These are phyloP conservation scores for Lichtheimia ornata DNA, from an alignment of 371 early-diverging fungal species.

Conservation along the genomic window DNA sequence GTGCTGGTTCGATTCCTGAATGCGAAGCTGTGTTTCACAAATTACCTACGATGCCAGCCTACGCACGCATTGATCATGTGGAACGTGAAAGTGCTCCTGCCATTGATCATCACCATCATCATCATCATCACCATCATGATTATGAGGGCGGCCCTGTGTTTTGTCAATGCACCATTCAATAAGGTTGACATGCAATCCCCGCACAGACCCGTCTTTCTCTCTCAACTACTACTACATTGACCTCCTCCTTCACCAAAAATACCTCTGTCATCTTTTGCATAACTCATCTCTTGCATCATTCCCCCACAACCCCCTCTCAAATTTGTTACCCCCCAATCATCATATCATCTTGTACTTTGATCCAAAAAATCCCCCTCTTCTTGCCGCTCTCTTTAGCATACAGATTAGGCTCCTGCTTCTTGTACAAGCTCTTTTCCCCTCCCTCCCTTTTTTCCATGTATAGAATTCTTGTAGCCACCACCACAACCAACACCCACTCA, in stretches of 20 bases:
- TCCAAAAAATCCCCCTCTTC: neutral
- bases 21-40: conserved; percentile 5
- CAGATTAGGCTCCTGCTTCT: neutral
- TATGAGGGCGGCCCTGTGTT: conserved; percentile 25
- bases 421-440: neutral
- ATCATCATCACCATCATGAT: conserved; percentile 14
- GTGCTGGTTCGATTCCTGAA: neutral
- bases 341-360: neutral
- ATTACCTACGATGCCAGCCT: conserved; percentile 26
- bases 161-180: conserved; percentile 37
- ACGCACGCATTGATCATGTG: conserved; percentile 8
- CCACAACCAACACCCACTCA: no score
- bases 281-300: neutral
- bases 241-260: neutral
- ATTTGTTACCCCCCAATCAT: neutral
- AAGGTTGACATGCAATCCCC: neutral
- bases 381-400: neutral
- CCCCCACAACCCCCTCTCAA: neutral
- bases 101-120: conserved; percentile 4
- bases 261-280: neutral
- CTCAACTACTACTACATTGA: neutral
- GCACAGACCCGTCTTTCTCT: neutral
- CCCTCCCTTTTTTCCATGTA: neutral
- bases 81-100: conserved; percentile 21
- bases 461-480: neutral